A percentile compares a stretch with the other conserved stretches of the same genome.
These are phyloP conservation scores for Narthecium ossifragum DNA, from an alignment of 106 monocot genomes.

Conservation along the genomic window DNA sequence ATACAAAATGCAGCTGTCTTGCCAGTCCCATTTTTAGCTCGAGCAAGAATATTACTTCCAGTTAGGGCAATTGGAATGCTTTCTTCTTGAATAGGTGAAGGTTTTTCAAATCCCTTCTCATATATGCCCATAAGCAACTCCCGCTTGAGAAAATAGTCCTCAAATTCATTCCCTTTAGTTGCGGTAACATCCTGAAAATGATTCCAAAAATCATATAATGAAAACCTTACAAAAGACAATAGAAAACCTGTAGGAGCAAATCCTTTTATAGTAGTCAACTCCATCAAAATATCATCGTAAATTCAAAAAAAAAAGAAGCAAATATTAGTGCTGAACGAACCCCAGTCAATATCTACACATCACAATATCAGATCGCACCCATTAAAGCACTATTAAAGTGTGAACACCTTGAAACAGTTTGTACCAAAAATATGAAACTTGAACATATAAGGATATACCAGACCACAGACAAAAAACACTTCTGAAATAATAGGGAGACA, in stretches of 20 bases:
- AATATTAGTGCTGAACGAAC: too few relatives aligned
- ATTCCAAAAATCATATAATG: background rate
- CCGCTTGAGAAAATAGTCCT: constrained; percentile 93
- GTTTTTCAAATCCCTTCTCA: constrained; percentile 92
- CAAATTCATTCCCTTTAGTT: constrained; percentile 98
- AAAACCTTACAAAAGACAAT: background rate
- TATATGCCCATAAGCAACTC: constrained; percentile 98
- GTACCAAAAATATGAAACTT: too few relatives aligned
- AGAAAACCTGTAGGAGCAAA: too few relatives aligned
- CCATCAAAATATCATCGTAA: too few relatives aligned
- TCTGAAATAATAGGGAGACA: background rate
- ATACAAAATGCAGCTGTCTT: constrained; percentile 97
- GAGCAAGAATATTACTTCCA: constrained; percentile 91
- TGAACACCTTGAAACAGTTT: too few relatives aligned
- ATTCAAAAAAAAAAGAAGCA: too few relatives aligned
- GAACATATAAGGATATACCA: background rate
- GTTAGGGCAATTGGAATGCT: constrained; percentile 93
- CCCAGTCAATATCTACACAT: too few relatives aligned
- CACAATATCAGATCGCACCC: too few relatives aligned
- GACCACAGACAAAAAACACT: background rate
- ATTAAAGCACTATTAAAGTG: background rate
- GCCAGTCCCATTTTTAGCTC: constrained; percentile 98
- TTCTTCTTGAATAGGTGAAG: constrained; percentile 97
- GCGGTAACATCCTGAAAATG: constrained; percentile 92
- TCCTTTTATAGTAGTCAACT: too few relatives aligned